Percentiles rank a stretch among this genome's conserved stretches.
These are phyloP conservation scores for Azolla pinnata DNA, from an alignment of 75 land plant species.

Conservation along the genomic window DNA sequence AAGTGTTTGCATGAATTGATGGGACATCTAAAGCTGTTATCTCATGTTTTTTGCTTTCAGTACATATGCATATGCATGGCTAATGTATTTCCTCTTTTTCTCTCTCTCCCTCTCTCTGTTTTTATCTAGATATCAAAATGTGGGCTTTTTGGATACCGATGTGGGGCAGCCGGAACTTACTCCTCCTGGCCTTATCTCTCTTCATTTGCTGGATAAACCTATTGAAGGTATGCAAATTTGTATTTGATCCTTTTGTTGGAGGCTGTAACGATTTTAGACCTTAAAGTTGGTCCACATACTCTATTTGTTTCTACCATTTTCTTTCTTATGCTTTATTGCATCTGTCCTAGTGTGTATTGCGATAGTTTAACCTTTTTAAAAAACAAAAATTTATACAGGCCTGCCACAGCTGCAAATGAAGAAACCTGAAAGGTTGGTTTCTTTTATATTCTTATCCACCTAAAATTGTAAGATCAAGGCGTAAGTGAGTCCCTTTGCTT, in stretches of 20 bases:
- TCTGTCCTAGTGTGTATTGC: no score
- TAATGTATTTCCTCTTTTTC: no score
- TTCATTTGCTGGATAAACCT: conserved; percentile 50
- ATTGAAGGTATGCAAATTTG: conserved; percentile 32
- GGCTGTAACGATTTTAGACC: neutral
- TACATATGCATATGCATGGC: no score
- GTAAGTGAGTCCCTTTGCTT: neutral
- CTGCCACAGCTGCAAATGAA: conserved; percentile 43
- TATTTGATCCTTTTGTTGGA: neutral
- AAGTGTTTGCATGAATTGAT: neutral
- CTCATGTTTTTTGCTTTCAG: no score
- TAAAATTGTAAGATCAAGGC: neutral
- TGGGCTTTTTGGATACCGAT: conserved; percentile 83
- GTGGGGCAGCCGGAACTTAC: conserved; percentile 88
- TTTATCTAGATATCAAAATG: conserved; percentile 39
- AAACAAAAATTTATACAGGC: conserved; percentile 35
- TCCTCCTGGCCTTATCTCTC: conserved; percentile 67
- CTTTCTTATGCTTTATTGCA: no score
- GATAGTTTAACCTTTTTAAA: no score
- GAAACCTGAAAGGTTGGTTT: conserved; percentile 47
- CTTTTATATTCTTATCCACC: neutral
- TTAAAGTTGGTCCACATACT: neutral
- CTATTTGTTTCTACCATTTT: neutral
- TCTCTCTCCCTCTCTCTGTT: neutral
- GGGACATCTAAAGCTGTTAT: no score